A percentile compares a stretch with the other conserved stretches of the same genome.
Conservation (phyloP, 2,329 filamentous ascomycete species). For the Colletotrichum higginsianum region DNA sequence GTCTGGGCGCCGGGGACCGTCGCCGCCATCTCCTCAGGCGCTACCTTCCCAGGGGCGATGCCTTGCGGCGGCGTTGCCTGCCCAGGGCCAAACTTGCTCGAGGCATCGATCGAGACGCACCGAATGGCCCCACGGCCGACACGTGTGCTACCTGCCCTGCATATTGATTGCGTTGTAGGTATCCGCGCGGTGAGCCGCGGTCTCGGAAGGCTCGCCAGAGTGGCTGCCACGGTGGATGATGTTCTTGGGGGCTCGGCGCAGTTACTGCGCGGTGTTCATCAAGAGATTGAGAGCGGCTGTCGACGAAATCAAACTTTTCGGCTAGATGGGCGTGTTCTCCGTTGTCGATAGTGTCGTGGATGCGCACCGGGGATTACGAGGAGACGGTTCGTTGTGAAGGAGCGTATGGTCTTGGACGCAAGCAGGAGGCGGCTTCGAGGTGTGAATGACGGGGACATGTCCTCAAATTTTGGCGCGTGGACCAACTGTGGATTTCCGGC, state of each 20-base stretch:
- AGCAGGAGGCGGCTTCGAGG: conserved; percentile 24
- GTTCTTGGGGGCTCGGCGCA: conserved; percentile 32
- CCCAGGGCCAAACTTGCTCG: conserved; percentile 42
- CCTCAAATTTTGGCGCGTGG: conserved; percentile 37
- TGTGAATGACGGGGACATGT: conserved; percentile 39
- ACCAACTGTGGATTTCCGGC: conserved; percentile 33
- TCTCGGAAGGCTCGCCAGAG: conserved; percentile 54
- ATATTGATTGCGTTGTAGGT: conserved; percentile 55
- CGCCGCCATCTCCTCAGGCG: conserved; percentile 45
- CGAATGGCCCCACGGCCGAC: conserved; percentile 57
- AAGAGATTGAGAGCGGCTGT: not conserved
- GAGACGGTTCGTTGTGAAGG: conserved; percentile 9
- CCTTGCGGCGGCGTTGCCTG: conserved; percentile 26
- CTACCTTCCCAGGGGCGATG: conserved; percentile 37
- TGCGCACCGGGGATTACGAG: not conserved
- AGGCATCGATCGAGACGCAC: conserved; percentile 46
- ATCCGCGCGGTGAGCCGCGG: conserved; percentile 62
- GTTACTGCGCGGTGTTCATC: conserved; percentile 26
- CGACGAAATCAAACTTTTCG: not conserved
- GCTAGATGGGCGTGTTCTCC: not conserved
- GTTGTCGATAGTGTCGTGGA: not conserved
- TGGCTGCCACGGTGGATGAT: conserved; percentile 42
- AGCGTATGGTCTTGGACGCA: conserved; percentile 44
- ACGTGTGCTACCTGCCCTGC: conserved; percentile 56
- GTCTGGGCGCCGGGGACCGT: conserved; percentile 44